Evolutionary conservation across 768 basidiomycete species (phyloP).

Genomic region (Pleurotus salmoneostramineus): DNA sequence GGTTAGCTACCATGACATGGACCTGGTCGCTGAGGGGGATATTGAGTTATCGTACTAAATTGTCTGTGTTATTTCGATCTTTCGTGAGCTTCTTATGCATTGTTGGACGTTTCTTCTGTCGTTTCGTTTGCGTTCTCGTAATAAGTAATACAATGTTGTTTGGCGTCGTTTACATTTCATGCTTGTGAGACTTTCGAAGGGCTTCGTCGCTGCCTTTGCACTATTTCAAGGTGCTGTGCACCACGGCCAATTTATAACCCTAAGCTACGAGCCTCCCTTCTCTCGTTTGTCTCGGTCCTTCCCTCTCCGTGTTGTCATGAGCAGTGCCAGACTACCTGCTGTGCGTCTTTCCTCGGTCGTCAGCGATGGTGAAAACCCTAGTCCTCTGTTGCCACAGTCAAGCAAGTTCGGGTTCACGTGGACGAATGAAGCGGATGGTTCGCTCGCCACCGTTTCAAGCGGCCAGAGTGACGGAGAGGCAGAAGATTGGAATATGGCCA

Average conservation of each 20-base stretch:
- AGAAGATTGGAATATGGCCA: not conserved
- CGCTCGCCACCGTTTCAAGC: conserved; percentile 26
- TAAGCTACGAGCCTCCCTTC: not conserved
- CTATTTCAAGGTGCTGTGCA: not conserved
- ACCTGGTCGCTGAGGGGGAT: conserved; percentile 75
- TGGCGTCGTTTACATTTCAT: not conserved
- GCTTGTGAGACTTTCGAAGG: not conserved
- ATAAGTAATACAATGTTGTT: not conserved
- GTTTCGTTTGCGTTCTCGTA: not conserved
- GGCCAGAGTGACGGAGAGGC: conserved; percentile 7
- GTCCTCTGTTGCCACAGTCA: conserved; percentile 37
- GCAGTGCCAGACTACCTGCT: conserved; percentile 36
- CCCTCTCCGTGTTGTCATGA: conserved; percentile 22
- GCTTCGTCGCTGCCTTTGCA: not conserved
- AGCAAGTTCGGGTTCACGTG: conserved; percentile 62
- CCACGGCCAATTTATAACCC: not conserved
- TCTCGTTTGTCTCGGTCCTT: not conserved
- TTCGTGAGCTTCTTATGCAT: not conserved
- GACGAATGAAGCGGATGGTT: conserved; percentile 41
- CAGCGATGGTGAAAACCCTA: conserved; percentile 26
- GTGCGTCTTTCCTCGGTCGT: conserved; percentile 45
- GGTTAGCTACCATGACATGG: conserved; percentile 95
- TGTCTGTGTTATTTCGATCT: not conserved
- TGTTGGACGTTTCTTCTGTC: not conserved
- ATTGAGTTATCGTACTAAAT: conserved; percentile 35